phyloP scores from a whole-genome alignment of 176 grass and related monocot species.

The Juncus inflexus region DNA sequence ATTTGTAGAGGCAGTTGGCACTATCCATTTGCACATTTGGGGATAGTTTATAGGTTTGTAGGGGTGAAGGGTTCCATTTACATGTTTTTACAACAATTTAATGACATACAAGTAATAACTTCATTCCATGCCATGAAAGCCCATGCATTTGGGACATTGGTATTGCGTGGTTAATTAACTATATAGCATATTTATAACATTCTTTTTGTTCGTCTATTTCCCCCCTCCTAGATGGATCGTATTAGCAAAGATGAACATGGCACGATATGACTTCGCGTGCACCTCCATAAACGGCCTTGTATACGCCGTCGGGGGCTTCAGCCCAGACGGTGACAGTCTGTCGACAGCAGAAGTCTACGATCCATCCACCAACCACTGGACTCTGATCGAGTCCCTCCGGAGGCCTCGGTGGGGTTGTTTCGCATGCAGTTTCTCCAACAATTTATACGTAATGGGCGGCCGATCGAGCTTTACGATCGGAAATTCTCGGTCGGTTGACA shows the following conservation, averaged over 20 bases:
- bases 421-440: constrained; percentile 26
- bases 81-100: too few species aligned
- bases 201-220: constrained; percentile 10
- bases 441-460: constrained; percentile 64
- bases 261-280: constrained; percentile 57
- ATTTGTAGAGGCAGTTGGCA: too few species aligned
- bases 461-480: constrained; percentile 80
- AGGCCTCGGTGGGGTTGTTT: constrained; percentile 70
- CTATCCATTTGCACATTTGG: too few species aligned
- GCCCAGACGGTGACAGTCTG: constrained; percentile 34
- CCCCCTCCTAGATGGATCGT: constrained; percentile 43
- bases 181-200: background rate
- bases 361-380: constrained; percentile 50
- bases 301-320: constrained; percentile 61
- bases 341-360: constrained; percentile 60
- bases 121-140: too few species aligned
- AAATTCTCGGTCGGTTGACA: constrained; percentile 42
- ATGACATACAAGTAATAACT: too few species aligned
- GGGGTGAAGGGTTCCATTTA: background rate
- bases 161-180: background rate
- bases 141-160: background rate
- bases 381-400: constrained; percentile 40
- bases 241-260: constrained; percentile 67
- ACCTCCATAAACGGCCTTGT: constrained; percentile 43
- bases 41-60: background rate